Conservation (phyloP, 768 basidiomycete genomes). For the Pulveroboletus sp. region DNA sequence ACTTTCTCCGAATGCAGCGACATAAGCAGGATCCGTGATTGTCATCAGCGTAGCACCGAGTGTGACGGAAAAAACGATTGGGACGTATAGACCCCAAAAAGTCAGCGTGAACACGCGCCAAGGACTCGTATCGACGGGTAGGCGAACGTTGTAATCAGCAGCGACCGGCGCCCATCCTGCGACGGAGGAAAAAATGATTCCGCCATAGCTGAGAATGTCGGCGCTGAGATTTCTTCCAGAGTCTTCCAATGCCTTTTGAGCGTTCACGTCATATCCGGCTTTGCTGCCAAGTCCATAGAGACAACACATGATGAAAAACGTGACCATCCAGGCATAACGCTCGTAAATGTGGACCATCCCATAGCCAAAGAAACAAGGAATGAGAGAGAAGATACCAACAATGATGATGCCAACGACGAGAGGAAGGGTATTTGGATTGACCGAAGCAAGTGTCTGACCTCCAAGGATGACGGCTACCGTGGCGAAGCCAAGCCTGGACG, state of each 20-base stretch:
- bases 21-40: constrained; percentile 37
- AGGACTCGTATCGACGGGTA: constrained; percentile 41
- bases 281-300: constrained; percentile 47
- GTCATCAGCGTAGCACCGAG: constrained; percentile 41
- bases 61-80: constrained; percentile 34
- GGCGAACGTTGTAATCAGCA: constrained; percentile 50
- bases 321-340: constrained; percentile 51
- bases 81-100: constrained; percentile 47
- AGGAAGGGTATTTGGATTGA: constrained; percentile 41
- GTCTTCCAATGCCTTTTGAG: constrained; percentile 40
- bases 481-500: constrained; percentile 45
- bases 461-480: constrained; percentile 47
- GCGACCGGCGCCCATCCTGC: constrained; percentile 50
- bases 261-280: constrained; percentile 42
- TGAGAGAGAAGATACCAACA: constrained; percentile 36
- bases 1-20: constrained; percentile 33
- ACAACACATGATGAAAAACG: constrained; percentile 44
- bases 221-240: constrained; percentile 41
- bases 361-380: constrained; percentile 48
- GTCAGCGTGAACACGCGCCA: constrained; percentile 45
- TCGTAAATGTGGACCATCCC: constrained; percentile 46
- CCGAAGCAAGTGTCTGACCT: constrained; percentile 46
- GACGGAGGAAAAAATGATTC: constrained; percentile 45
- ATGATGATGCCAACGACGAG: constrained; percentile 48
- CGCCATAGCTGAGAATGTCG: constrained; percentile 49